Conservation (phyloP, 495 filamentous ascomycete species). For the Chaetomium fimeti region DNA sequence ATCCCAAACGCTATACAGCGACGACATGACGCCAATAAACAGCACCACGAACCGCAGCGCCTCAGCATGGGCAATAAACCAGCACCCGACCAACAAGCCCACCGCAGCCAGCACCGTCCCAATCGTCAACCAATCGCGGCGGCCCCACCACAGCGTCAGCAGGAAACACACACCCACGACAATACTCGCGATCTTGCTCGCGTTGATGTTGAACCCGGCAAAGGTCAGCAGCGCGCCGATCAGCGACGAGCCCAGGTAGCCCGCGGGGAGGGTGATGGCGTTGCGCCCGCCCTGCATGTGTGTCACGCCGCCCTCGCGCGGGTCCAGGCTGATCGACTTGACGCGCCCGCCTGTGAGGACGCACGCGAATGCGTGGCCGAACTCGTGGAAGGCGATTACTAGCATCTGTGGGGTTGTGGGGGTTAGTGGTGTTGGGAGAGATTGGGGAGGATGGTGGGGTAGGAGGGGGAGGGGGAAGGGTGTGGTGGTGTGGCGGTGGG, state of each 20-base stretch:
- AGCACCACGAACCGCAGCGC: slow-evolving; percentile 71
- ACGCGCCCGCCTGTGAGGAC: slow-evolving; percentile 70
- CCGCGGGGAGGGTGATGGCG: slow-evolving; percentile 71
- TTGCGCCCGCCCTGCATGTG: slow-evolving; percentile 74
- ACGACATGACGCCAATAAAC: slow-evolving; percentile 79
- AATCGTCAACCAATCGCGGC: slow-evolving; percentile 74
- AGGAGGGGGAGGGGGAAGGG: no score
- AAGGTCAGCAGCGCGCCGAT: slow-evolving; percentile 78
- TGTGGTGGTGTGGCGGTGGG: not conserved
- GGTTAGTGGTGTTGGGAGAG: no score
- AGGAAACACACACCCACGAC: slow-evolving; percentile 70
- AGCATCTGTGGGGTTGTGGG: slow-evolving; percentile 57
- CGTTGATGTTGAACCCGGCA: slow-evolving; percentile 76
- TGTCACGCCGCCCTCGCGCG: slow-evolving; percentile 70
- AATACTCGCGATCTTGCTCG: slow-evolving; percentile 73
- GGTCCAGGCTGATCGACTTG: slow-evolving; percentile 62
- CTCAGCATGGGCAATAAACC: slow-evolving; percentile 76
- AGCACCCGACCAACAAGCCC: slow-evolving; percentile 68
- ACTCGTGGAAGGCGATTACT: slow-evolving; percentile 83
- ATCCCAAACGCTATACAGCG: slow-evolving; percentile 79
- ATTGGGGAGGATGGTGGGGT: no score
- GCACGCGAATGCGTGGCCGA: slow-evolving; percentile 72
- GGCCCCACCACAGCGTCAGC: slow-evolving; percentile 76
- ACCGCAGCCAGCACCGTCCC: slow-evolving; percentile 65
- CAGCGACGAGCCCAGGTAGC: slow-evolving; percentile 71